Evolutionary conservation across 495 filamentous ascomycete genomes (phyloP).

Genomic region (Trichocladium antarcticum): DNA sequence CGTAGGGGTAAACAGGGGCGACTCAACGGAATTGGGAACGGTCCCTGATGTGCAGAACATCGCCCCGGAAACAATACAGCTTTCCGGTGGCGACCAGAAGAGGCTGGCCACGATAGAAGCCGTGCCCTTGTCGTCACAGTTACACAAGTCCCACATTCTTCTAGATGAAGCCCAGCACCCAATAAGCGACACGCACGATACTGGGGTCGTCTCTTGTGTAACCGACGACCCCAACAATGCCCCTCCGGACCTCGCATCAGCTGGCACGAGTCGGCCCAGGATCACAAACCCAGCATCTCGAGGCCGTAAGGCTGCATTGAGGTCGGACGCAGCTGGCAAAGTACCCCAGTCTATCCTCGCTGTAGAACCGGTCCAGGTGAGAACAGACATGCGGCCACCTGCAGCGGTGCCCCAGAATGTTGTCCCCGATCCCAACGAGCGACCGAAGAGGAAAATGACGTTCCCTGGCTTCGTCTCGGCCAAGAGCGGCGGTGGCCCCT

Average conservation of each 20-base stretch:
- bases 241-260: not conserved
- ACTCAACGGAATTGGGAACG: not conserved
- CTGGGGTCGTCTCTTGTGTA: not conserved
- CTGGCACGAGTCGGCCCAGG: slow-evolving; percentile 1
- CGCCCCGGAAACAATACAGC: not conserved
- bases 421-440: slow-evolving; percentile 8
- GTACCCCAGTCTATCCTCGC: slow-evolving; percentile 32
- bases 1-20: not conserved
- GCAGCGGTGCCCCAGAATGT: slow-evolving; percentile 8
- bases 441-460: slow-evolving; percentile 21
- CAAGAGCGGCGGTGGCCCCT: slow-evolving; percentile 38
- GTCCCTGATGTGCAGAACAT: not conserved
- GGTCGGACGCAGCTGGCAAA: slow-evolving; percentile 37
- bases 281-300: slow-evolving; percentile 38
- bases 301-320: slow-evolving; percentile 40
- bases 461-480: slow-evolving; percentile 32
- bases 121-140: not conserved
- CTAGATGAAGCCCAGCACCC: not conserved
- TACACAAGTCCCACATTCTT: not conserved
- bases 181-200: not conserved
- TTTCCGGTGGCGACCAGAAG: not conserved
- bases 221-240: not conserved
- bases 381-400: not conserved
- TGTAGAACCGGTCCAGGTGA: too few relatives aligned
- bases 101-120: not conserved